phyloP scores from a whole-genome alignment of 495 filamentous ascomycete species.

The Gamarada debralockiae region DNA sequence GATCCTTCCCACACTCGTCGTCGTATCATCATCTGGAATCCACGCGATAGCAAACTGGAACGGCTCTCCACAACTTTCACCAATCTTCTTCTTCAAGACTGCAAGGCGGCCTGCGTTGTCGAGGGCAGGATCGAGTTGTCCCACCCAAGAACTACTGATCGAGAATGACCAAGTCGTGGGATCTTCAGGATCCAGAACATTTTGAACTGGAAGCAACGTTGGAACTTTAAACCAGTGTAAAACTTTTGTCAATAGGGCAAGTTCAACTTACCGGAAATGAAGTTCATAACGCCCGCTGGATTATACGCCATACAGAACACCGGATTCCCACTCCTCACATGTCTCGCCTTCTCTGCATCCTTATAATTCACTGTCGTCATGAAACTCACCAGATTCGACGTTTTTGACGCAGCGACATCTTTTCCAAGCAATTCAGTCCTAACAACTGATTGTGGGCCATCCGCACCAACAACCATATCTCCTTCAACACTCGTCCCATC shows the following conservation, averaged over 20 bases:
- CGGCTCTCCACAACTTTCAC: constrained; percentile 31
- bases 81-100: constrained; percentile 34
- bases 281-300: neutral
- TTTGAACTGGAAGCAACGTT: constrained; percentile 7
- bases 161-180: constrained; percentile 43
- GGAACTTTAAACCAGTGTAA: too few relatives aligned
- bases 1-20: constrained; percentile 33
- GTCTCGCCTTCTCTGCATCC: neutral
- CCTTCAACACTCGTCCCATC: constrained; percentile 4
- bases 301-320: neutral
- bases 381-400: neutral
- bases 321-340: neutral
- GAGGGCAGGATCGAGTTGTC: constrained; percentile 23
- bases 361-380: constrained; percentile 2
- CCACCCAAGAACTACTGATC: constrained; percentile 7
- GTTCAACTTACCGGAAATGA: constrained; percentile 1
- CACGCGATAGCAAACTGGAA: constrained; percentile 36
- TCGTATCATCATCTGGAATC: constrained; percentile 38
- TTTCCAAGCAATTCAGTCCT: constrained; percentile 1
- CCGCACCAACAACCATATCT: constrained; percentile 9
- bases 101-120: constrained; percentile 27
- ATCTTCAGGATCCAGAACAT: constrained; percentile 29
- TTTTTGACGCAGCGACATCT: constrained; percentile 6
- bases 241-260: neutral
- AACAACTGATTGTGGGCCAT: constrained; percentile 7